Percentiles rank a stretch among this genome's conserved stretches.
Evolutionary conservation across 768 basidiomycete species (phyloP).

Genomic region (Pulveroboletus frians): DNA sequence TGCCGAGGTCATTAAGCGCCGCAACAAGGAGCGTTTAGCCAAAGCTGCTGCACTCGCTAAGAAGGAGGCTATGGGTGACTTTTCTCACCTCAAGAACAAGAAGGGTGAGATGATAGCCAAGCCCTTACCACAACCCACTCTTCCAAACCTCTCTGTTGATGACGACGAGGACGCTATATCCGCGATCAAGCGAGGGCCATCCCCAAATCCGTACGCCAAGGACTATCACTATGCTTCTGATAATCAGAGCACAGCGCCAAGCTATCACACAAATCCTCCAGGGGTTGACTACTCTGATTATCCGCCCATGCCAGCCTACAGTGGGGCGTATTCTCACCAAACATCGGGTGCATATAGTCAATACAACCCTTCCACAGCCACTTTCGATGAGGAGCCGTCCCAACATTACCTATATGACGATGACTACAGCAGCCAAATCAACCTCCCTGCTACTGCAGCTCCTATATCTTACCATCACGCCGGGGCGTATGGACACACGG

Average conservation of each 20-base stretch:
- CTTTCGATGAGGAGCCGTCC: slow-evolving; percentile 50
- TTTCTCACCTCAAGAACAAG: slow-evolving; percentile 87
- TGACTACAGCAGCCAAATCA: slow-evolving; percentile 60
- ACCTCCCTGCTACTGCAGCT: slow-evolving; percentile 55
- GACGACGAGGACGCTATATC: slow-evolving; percentile 53
- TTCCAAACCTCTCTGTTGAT: slow-evolving; percentile 87
- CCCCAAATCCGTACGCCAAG: slow-evolving; percentile 51
- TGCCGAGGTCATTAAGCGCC: slow-evolving; percentile 85
- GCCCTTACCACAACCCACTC: slow-evolving; percentile 87
- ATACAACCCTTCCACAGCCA: slow-evolving; percentile 55
- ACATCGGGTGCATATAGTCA: slow-evolving; percentile 44
- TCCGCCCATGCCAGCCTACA: slow-evolving; percentile 75
- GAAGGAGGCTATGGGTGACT: slow-evolving; percentile 90
- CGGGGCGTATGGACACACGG: slow-evolving; percentile 16
- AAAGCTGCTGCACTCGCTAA: slow-evolving; percentile 78
- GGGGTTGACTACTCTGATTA: slow-evolving; percentile 44
- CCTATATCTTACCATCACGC: slow-evolving; percentile 46
- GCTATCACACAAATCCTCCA: slow-evolving; percentile 35
- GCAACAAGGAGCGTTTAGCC: slow-evolving; percentile 78
- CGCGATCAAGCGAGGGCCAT: slow-evolving; percentile 48
- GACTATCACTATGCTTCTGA: slow-evolving; percentile 55
- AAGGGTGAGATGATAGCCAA: slow-evolving; percentile 79
- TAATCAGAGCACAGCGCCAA: slow-evolving; percentile 36
- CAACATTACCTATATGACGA: slow-evolving; percentile 54
- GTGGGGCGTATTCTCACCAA: slow-evolving; percentile 57